Base-by-base conservation (phyloP, 2,329 filamentous ascomycete genomes). In the Didymella sp. region DNA sequence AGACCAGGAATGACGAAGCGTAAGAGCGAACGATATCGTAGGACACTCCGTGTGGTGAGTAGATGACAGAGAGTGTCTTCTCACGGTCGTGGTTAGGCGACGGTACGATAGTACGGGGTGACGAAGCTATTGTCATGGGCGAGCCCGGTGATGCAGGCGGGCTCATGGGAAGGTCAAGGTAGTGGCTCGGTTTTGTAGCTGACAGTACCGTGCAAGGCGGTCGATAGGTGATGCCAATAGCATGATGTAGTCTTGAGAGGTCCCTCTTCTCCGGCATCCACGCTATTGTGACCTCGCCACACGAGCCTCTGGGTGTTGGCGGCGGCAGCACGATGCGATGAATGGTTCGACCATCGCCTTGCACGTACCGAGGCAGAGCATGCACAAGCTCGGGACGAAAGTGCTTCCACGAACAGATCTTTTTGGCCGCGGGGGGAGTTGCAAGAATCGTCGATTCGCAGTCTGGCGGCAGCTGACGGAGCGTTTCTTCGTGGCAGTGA, bases 211-310 rank as follows among this genome's bases (percentile, higher is more conserved):
- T 76, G 41, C 70, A 77, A 0, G 88, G 85, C 19, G 88, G 83
- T 17, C 84, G 83, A 70, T 91, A 92, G 1, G 89, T 92, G 63
- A 92, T 89, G 13, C 86, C 88, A 61, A 91, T 82, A 11, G 87
- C 88, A 55, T 85, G 85, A 68, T 90, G 87, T 0, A 89, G 68
- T 3, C 84, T 83, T 7, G 83, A 84, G 4, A 87, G 66, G 65
- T 90, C 87, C 44, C 80, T 74, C 67, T 84, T 86, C 50, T 87
- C 84, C 0, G 84, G 78, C 27, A 91, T 82, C 71, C 86, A 87
- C 1, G 87, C 80, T n/a, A 92, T 80, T 0, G 88, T 90, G n/a
- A 91, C 81, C 75, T 91, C 87, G 17, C 89, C 89, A 8, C 81
- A 77, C 13, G 80, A 75, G 5, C 85, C 86, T 22, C 80, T 79